A percentile compares a stretch with the other conserved stretches of the same genome.
phyloP scores from a whole-genome alignment of 1,139 yeast species.

The Yamadazyma atmosphaerica region DNA sequence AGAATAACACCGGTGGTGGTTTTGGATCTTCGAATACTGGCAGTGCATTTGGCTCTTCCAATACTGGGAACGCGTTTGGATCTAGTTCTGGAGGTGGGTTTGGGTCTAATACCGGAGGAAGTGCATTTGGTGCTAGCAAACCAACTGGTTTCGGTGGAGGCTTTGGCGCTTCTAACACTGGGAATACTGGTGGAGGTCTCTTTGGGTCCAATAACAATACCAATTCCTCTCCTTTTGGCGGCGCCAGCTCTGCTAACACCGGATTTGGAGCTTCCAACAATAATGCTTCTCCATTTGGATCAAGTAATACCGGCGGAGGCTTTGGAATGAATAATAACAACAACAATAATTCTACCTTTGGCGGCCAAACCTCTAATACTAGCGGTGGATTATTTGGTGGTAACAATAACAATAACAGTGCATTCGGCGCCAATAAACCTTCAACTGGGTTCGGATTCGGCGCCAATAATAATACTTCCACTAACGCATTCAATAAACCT shows the following conservation, averaged over 20 bases:
- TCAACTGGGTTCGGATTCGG: constrained; percentile 24
- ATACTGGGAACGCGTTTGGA: constrained; percentile 17
- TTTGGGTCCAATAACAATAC: constrained; percentile 20
- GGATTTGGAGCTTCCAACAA: constrained; percentile 9
- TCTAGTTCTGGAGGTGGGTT: constrained; percentile 10
- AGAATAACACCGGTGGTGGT: constrained; percentile 14
- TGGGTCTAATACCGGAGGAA: constrained; percentile 14
- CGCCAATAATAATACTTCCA: constrained; percentile 18
- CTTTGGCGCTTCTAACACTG: constrained; percentile 4
- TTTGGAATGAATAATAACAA: constrained; percentile 24
- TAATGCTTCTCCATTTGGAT: constrained; percentile 30
- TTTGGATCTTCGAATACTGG: constrained; percentile 14
- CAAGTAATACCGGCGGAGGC: constrained; percentile 16
- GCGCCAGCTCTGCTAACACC: constrained; percentile 2
- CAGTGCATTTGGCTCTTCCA: constrained; percentile 21
- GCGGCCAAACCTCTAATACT: constrained; percentile 9
- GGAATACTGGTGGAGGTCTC: constrained; percentile 19
- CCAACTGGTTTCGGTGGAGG: constrained; percentile 6
- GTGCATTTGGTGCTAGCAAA: constrained; percentile 20
- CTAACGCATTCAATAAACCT: constrained; percentile 15
- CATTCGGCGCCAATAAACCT: constrained; percentile 18
- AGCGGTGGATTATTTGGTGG: constrained; percentile 20
- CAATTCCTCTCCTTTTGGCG: constrained; percentile 21
- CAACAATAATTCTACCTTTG: constrained; percentile 9
- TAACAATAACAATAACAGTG: constrained; percentile 7